A percentile compares a stretch with the other conserved stretches of the same genome.
Conservation (phyloP, 2,329 filamentous ascomycete species). For the Monosporascus sp. region DNA sequence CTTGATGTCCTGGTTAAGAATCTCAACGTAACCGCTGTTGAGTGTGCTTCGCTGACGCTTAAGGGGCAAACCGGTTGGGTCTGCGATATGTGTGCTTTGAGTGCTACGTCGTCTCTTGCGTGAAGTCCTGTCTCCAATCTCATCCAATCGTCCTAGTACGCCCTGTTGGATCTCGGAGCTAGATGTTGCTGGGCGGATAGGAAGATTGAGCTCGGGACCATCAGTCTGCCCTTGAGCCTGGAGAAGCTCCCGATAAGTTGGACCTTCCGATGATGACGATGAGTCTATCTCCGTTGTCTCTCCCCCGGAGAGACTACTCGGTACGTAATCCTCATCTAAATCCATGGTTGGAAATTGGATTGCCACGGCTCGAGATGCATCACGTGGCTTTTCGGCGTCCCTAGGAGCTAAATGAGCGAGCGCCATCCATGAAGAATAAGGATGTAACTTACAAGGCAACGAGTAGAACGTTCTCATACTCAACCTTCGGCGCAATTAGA, state of each 20-base stretch:
- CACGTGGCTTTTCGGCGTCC: neutral
- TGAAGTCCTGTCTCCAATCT: neutral
- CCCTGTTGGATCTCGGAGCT: neutral
- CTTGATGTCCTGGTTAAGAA: slow-evolving; percentile 55
- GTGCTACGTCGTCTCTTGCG: slow-evolving; percentile 10
- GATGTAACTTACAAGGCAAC: neutral
- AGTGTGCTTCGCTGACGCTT: slow-evolving; percentile 41
- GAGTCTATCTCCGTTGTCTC: neutral
- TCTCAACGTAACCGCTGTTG: slow-evolving; percentile 41
- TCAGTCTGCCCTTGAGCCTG: neutral
- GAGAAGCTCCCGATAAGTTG: neutral
- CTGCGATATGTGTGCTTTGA: slow-evolving; percentile 15
- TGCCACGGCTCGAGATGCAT: neutral
- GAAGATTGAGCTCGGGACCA: neutral
- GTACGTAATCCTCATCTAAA: neutral
- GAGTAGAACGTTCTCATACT: too few species aligned
- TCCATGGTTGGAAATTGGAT: neutral
- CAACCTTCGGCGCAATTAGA: too few species aligned
- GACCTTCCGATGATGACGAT: neutral
- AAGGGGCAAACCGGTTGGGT: slow-evolving; percentile 27
- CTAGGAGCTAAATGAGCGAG: neutral
- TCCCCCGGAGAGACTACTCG: neutral
- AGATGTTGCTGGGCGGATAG: neutral
- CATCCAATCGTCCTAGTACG: too few species aligned
- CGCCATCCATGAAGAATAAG: too few species aligned